Evolutionary conservation across 306 rosid genomes (phyloP), one percentile per base, ranked within the genome.

Genomic region (Quercus rubra): DNA sequence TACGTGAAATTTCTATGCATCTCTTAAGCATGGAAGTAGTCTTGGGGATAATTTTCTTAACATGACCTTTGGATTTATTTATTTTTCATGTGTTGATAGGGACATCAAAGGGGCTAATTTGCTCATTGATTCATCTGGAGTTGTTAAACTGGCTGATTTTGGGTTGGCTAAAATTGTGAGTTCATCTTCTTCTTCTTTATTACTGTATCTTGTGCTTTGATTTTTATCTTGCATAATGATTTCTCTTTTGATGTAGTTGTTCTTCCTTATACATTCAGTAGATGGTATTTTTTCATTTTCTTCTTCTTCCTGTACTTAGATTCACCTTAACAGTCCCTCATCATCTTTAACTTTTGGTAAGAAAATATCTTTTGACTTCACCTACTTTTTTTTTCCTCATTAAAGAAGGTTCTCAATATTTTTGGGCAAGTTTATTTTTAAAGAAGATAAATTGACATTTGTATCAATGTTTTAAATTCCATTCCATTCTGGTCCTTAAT

Each of bases 41-140:
- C 52, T 56, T 12, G 6, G 68, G 15, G 14, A 54, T 63, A 77
- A 75, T 59, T 49, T 38, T 51, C 14, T 21, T 75, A 27, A 15
- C 56, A 31, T 21, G 20, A 18, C 31, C 41, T 52, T 11, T 30
- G 51, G 41, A 51, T 27, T 3, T 74, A 57, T 41, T 74, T 79
- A 71, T 57, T 20, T 31, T 33, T 33, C 54, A 52, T 56, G 69
- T 64, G 56, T 41, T 35, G 78, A 8, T 70, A 95, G 99, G 90
- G 99, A 95, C 86, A 91, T 95, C 79, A 95, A 95, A 75, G 99
- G 99, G 71, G 98, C 98, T 69, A 95, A 95, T 86, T 87, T 95
- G 89, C 97, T 95, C 68, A 98, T 96, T 73, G 98, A 96, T 86
- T 91, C 97, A 67, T 69, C 82, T 58, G 97, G 99, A 68, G 96